Evolutionary conservation across 164 flowering plant species (phyloP), one percentile per base, ranked within the genome.

Genomic region (Tetrastigma voinierianum): DNA sequence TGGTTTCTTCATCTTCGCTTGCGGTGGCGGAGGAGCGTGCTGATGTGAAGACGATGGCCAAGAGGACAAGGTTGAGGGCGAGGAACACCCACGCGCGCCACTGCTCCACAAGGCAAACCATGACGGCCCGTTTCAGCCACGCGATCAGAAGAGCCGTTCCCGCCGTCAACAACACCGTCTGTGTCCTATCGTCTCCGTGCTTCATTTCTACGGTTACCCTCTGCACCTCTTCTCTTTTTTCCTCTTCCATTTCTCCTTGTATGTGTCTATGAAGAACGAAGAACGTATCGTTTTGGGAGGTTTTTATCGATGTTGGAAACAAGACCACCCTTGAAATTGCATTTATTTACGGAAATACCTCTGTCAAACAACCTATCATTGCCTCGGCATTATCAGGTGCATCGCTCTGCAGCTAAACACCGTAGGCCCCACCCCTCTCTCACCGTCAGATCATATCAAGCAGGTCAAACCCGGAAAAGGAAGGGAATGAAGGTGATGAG

Each of bases 61-160:
- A 57, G 57, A 89, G 77, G 47, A 89, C 51, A 24, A 87, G 66
- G 51, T 87, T 89, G 57, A 89, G 81, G 19, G 78, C 25, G 1
- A 89, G 70, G 51, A 89, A 89, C 1, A 82, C 85, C 72, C 77
- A 77, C 0, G 76, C 72, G 0, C 90, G 86, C 91, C 88, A 87
- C 52, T 81, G 83, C 78, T 82, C 75, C 1, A 63, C 43, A 0
- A 81, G 60, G 4, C 57, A 67, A 64, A 60, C 18, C 61, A 72
- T 45, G 1, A 61, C 7, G 3, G 59, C 64, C 0, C 73, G 55
- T 25, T 70, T 81, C 53, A 76, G 19, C 32, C 73, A 69, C 1
- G 72, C 80, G 67, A 74, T 62, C 45, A 74, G 23, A 9, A 81
- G 17, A 23, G 75, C 70, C 44, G 72, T 59, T 13, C 76, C 78